Evolutionary conservation across 176 grass and related monocot genomes (phyloP), one percentile per base, ranked within the genome.

Genomic region (Eragrostis nindensis): DNA sequence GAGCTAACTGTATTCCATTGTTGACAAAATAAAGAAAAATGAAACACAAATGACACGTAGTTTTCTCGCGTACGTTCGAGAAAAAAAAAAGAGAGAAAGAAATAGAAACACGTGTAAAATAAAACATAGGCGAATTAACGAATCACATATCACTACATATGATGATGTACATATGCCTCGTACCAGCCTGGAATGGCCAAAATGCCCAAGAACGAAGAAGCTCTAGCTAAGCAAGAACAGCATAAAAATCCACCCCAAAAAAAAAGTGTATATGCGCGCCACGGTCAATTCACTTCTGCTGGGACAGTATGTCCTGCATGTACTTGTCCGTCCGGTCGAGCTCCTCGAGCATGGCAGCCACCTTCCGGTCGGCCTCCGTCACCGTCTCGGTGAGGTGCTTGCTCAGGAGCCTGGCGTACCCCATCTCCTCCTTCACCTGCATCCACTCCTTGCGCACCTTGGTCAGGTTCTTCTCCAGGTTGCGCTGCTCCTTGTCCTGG

Each of bases 351-450:
- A 93, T 90, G 65, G 75, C 88, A 25, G 56, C 82, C 47, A 88
- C 71, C 83, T 93, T 93, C 82, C 81, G 80, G 77, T 93, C 88
- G 0, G 88, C 43, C 78, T 93, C 85, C 39, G 83, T 84, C 84
- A 93, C 74, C 25, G 84, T 70, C 73, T 93, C 87, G 27, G 39
- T 85, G 65, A 93, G 86, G 76, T 93, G 85, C 79, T 93, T 82
- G 11, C 91, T 83, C n/a, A 86, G 80, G 15, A 90, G 67, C 76
- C 80, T 85, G 39, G 87, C 91, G 45, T 93, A 87, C 12, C 88
- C 85, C 85, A 93, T 90, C 85, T 93, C 91, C 73, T 93, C 85
- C 75, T 93, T 93, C 46, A 93, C 85, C 78, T 93, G 85, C 84
- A 72, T 80, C 91, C 91, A 93, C 52, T 93, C 91, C 70, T 93